phyloP scores from a whole-genome alignment of 2,329 filamentous ascomycete genomes.

The Ophiostoma tasmaniense region DNA sequence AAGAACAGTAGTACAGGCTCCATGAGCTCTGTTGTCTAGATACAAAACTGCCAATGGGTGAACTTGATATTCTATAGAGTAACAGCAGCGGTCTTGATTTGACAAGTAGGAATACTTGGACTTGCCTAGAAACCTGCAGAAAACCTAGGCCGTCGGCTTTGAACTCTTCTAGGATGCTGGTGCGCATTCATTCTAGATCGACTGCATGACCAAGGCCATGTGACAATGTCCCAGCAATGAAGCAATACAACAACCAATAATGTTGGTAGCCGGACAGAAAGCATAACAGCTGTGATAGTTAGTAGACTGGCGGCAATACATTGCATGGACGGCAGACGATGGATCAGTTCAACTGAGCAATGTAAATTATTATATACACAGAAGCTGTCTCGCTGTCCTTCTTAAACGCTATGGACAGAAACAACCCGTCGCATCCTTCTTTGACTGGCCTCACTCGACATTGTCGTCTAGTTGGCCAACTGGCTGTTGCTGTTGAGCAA shows the following conservation, averaged over 20 bases:
- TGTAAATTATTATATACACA: constrained; percentile 6
- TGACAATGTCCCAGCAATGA: no score
- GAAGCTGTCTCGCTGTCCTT: not conserved
- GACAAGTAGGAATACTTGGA: no score
- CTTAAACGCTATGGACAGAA: not conserved
- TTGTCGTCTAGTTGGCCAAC: not conserved
- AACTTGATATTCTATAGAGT: not conserved
- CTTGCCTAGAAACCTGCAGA: not conserved
- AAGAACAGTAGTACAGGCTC: no score
- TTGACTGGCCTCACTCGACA: not conserved
- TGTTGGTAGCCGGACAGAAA: no score
- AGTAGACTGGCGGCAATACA: not conserved
- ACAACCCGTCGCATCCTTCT: not conserved
- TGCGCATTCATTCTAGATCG: no score
- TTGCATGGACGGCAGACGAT: not conserved
- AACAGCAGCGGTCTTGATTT: no score
- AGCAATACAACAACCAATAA: no score
- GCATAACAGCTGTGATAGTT: no score
- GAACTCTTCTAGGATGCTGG: no score
- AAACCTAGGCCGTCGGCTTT: not conserved
- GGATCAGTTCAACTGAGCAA: not conserved
- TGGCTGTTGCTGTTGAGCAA: not conserved
- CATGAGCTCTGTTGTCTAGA: not conserved
- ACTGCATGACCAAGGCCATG: not conserved
- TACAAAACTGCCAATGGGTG: not conserved